Evolutionary conservation across 140 eudicot genomes (phyloP).

Genomic region (Bidens hawaiensis): DNA sequence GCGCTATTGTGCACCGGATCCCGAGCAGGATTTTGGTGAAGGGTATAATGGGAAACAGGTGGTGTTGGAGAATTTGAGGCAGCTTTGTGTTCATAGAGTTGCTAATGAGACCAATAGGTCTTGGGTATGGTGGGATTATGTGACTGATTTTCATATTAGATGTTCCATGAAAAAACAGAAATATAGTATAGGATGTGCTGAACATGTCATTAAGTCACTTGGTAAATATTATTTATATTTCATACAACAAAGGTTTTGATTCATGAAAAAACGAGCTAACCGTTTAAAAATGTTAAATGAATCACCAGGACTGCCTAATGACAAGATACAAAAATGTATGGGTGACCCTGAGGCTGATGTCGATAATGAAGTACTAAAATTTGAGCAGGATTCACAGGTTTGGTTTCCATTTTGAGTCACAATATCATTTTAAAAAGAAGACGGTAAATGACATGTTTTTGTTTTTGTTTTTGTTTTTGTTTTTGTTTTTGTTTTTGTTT

Average conservation of each 20-base stretch:
- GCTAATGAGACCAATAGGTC: constrained; percentile 70
- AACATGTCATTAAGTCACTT: constrained; percentile 74
- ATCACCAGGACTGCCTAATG: constrained; percentile 62
- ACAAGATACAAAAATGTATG: constrained; percentile 78
- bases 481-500: background rate
- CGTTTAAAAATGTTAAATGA: background rate
- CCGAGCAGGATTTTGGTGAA: constrained; percentile 80
- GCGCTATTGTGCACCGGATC: constrained; percentile 97
- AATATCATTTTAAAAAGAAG: background rate
- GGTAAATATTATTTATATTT: constrained; percentile 36
- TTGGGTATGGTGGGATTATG: constrained; percentile 99
- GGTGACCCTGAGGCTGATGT: constrained; percentile 92
- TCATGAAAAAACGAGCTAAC: background rate
- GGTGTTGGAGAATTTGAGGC: constrained; percentile 88
- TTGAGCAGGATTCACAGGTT: constrained; percentile 92
- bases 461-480: constrained; percentile 5
- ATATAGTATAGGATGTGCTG: constrained; percentile 85
- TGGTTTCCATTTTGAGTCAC: background rate
- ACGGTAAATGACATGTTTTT: background rate
- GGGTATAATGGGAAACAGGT: constrained; percentile 95
- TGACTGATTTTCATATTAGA: constrained; percentile 91
- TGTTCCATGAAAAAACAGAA: constrained; percentile 88
- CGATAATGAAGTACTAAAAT: constrained; percentile 74
- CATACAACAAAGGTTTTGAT: background rate
- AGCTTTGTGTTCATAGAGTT: constrained; percentile 87